Evolutionary conservation across 352 stramenopile species (phyloP), one percentile per base, ranked within the genome.

Genomic region (Phytopythium oedochilum): DNA sequence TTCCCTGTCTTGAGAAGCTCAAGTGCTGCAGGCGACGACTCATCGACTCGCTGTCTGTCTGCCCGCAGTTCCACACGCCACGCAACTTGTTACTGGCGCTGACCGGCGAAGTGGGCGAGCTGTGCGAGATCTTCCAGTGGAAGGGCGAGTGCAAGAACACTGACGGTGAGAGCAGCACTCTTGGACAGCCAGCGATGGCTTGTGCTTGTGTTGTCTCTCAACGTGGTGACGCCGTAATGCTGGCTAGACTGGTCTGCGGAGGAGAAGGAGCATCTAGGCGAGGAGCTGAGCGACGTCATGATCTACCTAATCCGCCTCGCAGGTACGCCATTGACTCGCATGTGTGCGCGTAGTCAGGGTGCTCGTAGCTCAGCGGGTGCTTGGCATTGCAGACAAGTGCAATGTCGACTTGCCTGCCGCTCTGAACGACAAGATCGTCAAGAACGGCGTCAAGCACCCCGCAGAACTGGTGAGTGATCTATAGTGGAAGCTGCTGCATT

Each of bases 251-350:
- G 66, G 75, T 66, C 60, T 1, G 25, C 64, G 14, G 75, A 91
- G 18, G 75, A 96, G 58, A 56, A 83, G 4, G 80, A 88, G 36
- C 89, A 97, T 49, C 56, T 98, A 2, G 87, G 83, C 12, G 89
- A 98, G 66, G 93, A 98, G 70, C 73, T 98, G 15, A 94, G 91
- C 14, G 94, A 98, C 72, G 92, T 98, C 40, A 61, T 94, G 39
- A 95, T 98, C 59, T 98, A 98, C 64, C 66, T 96, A 17, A 72
- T 98, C 17, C 79, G 83, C 9, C 73, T 98, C 9, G 84, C 89
- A 51, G 79, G 74, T 55, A 11, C 31, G 20, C 36, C 5, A 8
- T 53, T 43, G 1, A n/a, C 18, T 35, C 2, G 46, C 25, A 46
- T 39, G 11, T 11, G 34, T 3, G 31, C 0, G 23, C 38, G 26